phyloP scores from a whole-genome alignment of 495 filamentous ascomycete genomes.

The Cudoniella acicularis region DNA sequence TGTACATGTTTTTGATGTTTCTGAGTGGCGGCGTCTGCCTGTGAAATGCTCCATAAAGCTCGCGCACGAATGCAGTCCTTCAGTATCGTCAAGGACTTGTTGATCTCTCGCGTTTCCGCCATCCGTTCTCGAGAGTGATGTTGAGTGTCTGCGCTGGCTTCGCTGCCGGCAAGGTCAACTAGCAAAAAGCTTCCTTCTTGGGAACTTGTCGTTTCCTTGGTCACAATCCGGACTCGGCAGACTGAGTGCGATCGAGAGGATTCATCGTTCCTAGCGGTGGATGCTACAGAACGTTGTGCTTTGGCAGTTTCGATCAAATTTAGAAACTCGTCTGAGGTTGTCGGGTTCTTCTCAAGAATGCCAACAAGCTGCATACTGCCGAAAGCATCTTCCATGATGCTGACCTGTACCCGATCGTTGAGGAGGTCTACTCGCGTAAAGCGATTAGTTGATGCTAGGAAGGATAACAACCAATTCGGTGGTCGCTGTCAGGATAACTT shows the following conservation, averaged over 20 bases:
- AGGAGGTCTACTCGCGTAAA: slow-evolving; percentile 25
- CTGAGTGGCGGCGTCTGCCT: background rate
- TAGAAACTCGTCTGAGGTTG: slow-evolving; percentile 18
- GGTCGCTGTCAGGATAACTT: background rate
- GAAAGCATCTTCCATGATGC: slow-evolving; percentile 31
- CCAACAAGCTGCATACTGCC: slow-evolving; percentile 31
- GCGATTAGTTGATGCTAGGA: too few relatives aligned
- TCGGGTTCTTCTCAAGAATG: slow-evolving; percentile 13
- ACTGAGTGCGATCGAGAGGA: slow-evolving; percentile 31
- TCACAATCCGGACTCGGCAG: slow-evolving; percentile 25
- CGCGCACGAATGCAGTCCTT: slow-evolving; percentile 34
- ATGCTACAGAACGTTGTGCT: slow-evolving; percentile 19
- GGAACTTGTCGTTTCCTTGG: background rate
- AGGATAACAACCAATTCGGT: too few relatives aligned
- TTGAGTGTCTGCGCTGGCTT: slow-evolving; percentile 23
- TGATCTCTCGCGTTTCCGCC: slow-evolving; percentile 32
- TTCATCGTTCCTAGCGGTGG: slow-evolving; percentile 28
- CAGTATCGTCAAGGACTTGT: slow-evolving; percentile 27
- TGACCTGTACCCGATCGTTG: slow-evolving; percentile 21
- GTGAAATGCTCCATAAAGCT: background rate
- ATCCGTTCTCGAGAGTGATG: slow-evolving; percentile 26
- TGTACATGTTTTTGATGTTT: slow-evolving; percentile 24
- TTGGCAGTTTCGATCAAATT: slow-evolving; percentile 19
- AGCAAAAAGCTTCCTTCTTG: slow-evolving; percentile 25
- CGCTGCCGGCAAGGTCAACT: slow-evolving; percentile 29